phyloP scores from a whole-genome alignment of 1,284 basidiomycete species.

The Chalciporus sp. region DNA sequence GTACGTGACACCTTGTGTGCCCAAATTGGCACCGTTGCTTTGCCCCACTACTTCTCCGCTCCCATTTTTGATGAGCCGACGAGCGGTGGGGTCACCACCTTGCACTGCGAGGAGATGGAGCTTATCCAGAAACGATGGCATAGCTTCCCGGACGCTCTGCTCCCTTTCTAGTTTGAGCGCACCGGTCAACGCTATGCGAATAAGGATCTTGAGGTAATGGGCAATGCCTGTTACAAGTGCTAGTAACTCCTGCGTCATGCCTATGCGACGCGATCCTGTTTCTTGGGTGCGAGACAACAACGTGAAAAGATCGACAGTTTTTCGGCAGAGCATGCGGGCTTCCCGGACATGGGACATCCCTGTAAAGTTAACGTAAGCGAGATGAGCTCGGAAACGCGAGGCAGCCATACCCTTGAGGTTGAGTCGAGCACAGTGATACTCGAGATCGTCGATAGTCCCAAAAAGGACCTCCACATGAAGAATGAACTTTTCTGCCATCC shows the following conservation, averaged over 20 bases:
- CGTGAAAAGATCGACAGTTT: constrained; percentile 98
- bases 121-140: constrained; percentile 89
- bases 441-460: constrained; percentile 95
- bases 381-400: constrained; percentile 7
- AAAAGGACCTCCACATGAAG: constrained; percentile 98
- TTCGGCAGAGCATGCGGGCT: constrained; percentile 97
- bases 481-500: constrained; percentile 98
- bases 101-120: constrained; percentile 90
- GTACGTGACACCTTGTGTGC: constrained; percentile 82
- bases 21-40: constrained; percentile 54
- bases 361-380: constrained; percentile 38
- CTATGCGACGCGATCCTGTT: constrained; percentile 85
- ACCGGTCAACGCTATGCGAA: constrained; percentile 95
- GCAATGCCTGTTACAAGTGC: constrained; percentile 98
- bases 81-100: constrained; percentile 78
- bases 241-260: constrained; percentile 96
- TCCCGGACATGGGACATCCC: constrained; percentile 98
- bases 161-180: constrained; percentile 95
- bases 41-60: constrained; percentile 60
- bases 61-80: constrained; percentile 65
- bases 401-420: constrained; percentile 76
- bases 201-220: constrained; percentile 99
- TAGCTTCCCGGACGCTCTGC: constrained; percentile 78
- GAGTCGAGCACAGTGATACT: constrained; percentile 84
- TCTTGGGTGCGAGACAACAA: constrained; percentile 96